phyloP scores from a whole-genome alignment of 257 asterid species.

The Salvia splendens region DNA sequence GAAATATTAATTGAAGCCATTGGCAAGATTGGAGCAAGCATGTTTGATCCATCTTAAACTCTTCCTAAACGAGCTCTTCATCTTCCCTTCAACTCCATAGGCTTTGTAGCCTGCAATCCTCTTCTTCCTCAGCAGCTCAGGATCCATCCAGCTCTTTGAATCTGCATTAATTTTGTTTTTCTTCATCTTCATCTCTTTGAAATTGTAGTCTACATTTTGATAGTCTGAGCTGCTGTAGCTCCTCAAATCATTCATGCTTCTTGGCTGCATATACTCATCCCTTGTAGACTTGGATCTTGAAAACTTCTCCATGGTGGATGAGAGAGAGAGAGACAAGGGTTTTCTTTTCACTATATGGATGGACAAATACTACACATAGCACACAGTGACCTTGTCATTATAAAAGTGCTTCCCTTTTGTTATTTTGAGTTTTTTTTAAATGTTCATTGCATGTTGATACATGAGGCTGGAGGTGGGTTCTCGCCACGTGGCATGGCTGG shows the following conservation, averaged over 20 bases:
- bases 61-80: slow-evolving; percentile 71
- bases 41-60: slow-evolving; percentile 84
- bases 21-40: slow-evolving; percentile 50
- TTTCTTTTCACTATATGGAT: not conserved
- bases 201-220: not conserved
- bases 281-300: slow-evolving; percentile 59
- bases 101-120: slow-evolving; percentile 81
- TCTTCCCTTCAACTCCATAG: slow-evolving; percentile 67
- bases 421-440: not conserved
- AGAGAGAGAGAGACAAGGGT: not conserved
- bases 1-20: slow-evolving; percentile 41
- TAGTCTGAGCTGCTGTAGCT: slow-evolving; percentile 68
- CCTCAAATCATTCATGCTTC: slow-evolving; percentile 62
- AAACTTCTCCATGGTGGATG: slow-evolving; percentile 47
- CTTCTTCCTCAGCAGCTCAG: slow-evolving; percentile 83
- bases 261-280: slow-evolving; percentile 42
- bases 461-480: slow-evolving; percentile 19
- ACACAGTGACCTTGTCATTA: not conserved
- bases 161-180: slow-evolving; percentile 43
- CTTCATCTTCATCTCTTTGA: slow-evolving; percentile 49
- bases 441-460: slow-evolving; percentile 17
- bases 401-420: not conserved
- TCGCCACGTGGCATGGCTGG: slow-evolving; percentile 37
- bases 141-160: slow-evolving; percentile 62
- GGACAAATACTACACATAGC: not conserved